Evolutionary conservation across 208 protist species (phyloP).

Genomic region (Chromosphaera perkinsii): DNA sequence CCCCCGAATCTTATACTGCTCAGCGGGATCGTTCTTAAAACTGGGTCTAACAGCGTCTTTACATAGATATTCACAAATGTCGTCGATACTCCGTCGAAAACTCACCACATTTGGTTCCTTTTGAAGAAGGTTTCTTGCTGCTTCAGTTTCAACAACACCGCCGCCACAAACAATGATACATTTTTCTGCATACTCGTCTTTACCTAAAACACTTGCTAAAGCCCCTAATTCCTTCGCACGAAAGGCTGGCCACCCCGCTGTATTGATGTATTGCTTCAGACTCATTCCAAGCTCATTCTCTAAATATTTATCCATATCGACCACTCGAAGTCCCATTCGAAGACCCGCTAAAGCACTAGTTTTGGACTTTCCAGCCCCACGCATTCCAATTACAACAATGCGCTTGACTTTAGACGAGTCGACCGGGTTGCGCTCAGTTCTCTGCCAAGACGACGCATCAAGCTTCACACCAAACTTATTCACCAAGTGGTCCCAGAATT

Average conservation of each 20-base stretch:
- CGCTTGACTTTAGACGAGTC: not conserved
- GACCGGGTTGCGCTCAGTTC: not conserved
- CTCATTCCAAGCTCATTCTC: slow-evolving; percentile 22
- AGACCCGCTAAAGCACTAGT: slow-evolving; percentile 40
- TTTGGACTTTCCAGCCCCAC: slow-evolving; percentile 61
- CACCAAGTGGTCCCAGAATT: slow-evolving; percentile 55
- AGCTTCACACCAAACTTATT: not conserved
- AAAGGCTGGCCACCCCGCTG: slow-evolving; percentile 52
- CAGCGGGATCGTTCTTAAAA: not conserved
- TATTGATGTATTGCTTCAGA: slow-evolving; percentile 16
- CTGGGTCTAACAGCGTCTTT: slow-evolving; percentile 18
- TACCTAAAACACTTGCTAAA: slow-evolving; percentile 31
- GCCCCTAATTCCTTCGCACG: slow-evolving; percentile 41
- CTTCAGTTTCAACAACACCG: slow-evolving; percentile 56
- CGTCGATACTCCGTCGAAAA: slow-evolving; percentile 23
- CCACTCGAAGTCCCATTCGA: slow-evolving; percentile 40
- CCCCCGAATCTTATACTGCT: slow-evolving; percentile 6
- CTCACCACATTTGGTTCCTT: not conserved
- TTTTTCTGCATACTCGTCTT: not conserved
- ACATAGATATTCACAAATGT: slow-evolving; percentile 33
- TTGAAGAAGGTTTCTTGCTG: slow-evolving; percentile 20
- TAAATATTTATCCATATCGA: slow-evolving; percentile 57
- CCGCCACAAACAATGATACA: slow-evolving; percentile 54
- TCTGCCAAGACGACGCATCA: not conserved
- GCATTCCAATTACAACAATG: slow-evolving; percentile 53